Evolutionary conservation across 768 basidiomycete genomes (phyloP).

Genomic region (Pisolithus tinctorius): DNA sequence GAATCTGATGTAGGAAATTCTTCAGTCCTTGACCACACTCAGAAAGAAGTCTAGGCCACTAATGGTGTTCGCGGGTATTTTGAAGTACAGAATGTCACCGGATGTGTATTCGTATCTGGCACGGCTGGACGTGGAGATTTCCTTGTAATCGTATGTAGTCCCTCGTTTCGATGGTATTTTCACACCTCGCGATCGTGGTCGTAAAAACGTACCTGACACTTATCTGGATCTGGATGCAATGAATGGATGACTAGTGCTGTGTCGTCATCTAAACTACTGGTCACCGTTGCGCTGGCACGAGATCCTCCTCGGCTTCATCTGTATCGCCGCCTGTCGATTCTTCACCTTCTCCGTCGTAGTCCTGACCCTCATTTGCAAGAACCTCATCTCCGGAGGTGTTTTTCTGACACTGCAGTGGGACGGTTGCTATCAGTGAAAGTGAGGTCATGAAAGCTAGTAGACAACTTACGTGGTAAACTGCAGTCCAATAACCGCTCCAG

Average conservation of each 20-base stretch:
- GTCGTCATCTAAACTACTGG: not conserved
- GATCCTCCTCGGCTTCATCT: slow-evolving; percentile 12
- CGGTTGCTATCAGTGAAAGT: not conserved
- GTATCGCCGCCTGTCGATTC: slow-evolving; percentile 16
- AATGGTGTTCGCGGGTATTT: slow-evolving; percentile 82
- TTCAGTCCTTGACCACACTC: slow-evolving; percentile 56
- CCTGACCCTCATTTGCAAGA: slow-evolving; percentile 23
- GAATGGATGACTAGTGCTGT: not conserved
- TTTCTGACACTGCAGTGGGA: slow-evolving; percentile 29
- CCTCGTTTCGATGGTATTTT: not conserved
- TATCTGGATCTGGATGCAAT: not conserved
- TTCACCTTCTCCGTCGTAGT: slow-evolving; percentile 19
- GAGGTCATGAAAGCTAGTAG: not conserved
- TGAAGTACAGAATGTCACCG: slow-evolving; percentile 85
- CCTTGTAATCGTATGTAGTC: slow-evolving; percentile 35
- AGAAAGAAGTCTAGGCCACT: slow-evolving; percentile 78
- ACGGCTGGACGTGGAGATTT: slow-evolving; percentile 79
- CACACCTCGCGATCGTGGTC: not conserved
- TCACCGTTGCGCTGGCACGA: slow-evolving; percentile 26
- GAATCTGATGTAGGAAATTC: slow-evolving; percentile 10
- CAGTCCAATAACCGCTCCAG: slow-evolving; percentile 86
- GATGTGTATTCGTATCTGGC: slow-evolving; percentile 89
- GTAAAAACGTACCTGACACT: not conserved
- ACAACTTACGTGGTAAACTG: slow-evolving; percentile 65
- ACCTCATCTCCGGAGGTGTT: slow-evolving; percentile 9